A percentile compares a stretch with the other conserved stretches of the same genome.
These are phyloP conservation scores for Ocimum tenuiflorum DNA, from an alignment of 257 asterid genomes.

Conservation along the genomic window DNA sequence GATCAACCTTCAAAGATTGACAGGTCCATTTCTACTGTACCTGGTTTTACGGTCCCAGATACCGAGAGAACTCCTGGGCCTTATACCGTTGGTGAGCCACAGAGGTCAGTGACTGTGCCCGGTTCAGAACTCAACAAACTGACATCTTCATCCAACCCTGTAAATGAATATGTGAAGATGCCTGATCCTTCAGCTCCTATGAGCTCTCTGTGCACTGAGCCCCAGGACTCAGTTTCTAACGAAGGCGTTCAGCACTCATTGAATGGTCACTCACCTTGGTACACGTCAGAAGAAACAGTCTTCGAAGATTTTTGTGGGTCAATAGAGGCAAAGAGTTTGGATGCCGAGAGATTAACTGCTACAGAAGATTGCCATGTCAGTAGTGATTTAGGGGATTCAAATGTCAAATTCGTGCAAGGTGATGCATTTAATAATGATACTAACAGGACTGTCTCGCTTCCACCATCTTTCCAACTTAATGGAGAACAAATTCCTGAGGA, in stretches of 20 bases:
- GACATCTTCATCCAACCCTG: conserved; percentile 23
- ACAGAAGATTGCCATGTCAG: conserved; percentile 20
- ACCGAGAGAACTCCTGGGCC: conserved; percentile 44
- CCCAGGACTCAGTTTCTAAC: conserved; percentile 29
- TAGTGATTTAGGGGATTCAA: conserved; percentile 26
- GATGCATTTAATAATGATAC: conserved; percentile 25
- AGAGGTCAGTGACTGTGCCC: conserved; percentile 53
- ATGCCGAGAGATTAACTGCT: conserved; percentile 19
- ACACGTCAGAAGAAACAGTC: conserved; percentile 26
- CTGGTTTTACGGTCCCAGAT: conserved; percentile 53
- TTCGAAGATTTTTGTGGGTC: conserved; percentile 16
- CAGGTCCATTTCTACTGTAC: conserved; percentile 71
- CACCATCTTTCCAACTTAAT: conserved; percentile 30
- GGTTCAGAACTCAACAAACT: conserved; percentile 31
- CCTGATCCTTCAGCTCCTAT: conserved; percentile 19
- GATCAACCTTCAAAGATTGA: conserved; percentile 54
- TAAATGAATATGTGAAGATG: conserved; percentile 24
- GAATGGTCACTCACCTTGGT: conserved; percentile 30
- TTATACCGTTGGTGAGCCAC: conserved; percentile 42
- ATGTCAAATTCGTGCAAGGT: conserved; percentile 25
- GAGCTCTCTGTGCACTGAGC: conserved; percentile 29
- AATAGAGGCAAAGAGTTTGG: conserved; percentile 27
- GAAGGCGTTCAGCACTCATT: conserved; percentile 25
- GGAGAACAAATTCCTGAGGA: conserved; percentile 34
- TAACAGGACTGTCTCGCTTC: conserved; percentile 23